phyloP scores from a whole-genome alignment of 106 monocot species.

The Dendrobium officinale region DNA sequence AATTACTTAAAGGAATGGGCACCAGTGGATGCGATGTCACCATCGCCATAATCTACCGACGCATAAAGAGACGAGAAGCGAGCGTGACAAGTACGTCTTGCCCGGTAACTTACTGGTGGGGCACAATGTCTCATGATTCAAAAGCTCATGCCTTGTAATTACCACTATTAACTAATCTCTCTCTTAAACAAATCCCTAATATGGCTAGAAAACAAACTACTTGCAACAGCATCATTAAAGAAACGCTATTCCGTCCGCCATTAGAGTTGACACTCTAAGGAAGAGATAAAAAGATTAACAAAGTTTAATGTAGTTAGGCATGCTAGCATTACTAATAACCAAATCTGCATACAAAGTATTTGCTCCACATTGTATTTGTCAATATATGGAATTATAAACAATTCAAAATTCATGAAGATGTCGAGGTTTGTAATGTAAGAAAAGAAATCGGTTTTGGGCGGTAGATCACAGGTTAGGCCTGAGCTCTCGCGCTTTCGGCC shows the following conservation, averaged over 20 bases:
- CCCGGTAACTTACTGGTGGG: too few species aligned
- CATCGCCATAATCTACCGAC: conserved; percentile 2
- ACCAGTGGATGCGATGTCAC: not conserved
- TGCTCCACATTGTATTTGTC: too few species aligned
- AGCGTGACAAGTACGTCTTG: not conserved
- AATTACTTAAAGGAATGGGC: not conserved
- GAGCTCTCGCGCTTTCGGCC: not conserved
- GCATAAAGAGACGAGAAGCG: not conserved
- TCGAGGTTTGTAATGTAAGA: not conserved
- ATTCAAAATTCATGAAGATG: not conserved
- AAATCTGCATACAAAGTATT: too few species aligned
- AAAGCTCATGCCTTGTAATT: not conserved
- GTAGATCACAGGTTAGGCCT: not conserved
- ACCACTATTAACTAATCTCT: not conserved
- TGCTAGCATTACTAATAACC: too few species aligned
- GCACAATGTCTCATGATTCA: too few species aligned
- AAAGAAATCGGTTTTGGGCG: not conserved
- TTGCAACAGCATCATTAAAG: too few species aligned
- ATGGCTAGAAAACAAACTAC: too few species aligned
- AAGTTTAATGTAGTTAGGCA: too few species aligned
- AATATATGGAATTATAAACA: not conserved
- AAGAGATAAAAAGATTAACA: too few species aligned
- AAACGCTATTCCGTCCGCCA: too few species aligned
- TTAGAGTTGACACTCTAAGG: too few species aligned
- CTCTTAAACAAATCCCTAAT: not conserved